Evolutionary conservation across 129 eudicot genomes (phyloP), one percentile per base, ranked within the genome.

Genomic region (Flaveria robusta): DNA sequence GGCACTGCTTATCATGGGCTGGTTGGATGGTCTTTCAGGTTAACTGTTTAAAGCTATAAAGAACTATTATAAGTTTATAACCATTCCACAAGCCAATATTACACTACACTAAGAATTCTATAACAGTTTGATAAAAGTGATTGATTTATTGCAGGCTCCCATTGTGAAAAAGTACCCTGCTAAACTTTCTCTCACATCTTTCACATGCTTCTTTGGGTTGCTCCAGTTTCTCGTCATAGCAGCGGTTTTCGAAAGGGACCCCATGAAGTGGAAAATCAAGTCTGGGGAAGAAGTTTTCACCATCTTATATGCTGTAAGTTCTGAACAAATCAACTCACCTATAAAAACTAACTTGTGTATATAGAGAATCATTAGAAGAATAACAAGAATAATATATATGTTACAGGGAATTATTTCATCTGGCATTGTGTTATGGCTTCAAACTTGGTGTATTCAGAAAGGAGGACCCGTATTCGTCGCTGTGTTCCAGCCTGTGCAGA

Each of bases 21-120:
- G 96, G 91, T 68, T 92, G 96, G 96, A 89, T 92, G 96, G 96
- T 92, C 77, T 86, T 89, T 89, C 97, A 92, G 96, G 97, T 91
- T 51, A 15, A 20, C 4, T 7, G 26, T 15, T 54, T 34, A 34
- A 34, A 34, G 39, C 39, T 34, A 34, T 34, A 34, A 7, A 34
- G 39, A 34, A 7, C 39, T 5, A 7, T 34, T 34, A 34, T 34
- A 34, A 34, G 39, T 34, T 34, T 34, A 34, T 34, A 34, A 34
- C 39, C 39, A 34, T 1, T 34, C 39, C 62, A 54, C 62, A 54
- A 54, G 62, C 62, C 29, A 34, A 34, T 7, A 34, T 34, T 34
- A 34, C 39, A 34, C 39, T 34, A 7, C n/a, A 12, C 11, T 37
- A 18, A 19, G 22, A n/a, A 26, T 20, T n/a, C 5, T 65, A 27